Evolutionary conservation across 2,329 filamentous ascomycete genomes (phyloP).

Genomic region (Fusarium agapanthi): DNA sequence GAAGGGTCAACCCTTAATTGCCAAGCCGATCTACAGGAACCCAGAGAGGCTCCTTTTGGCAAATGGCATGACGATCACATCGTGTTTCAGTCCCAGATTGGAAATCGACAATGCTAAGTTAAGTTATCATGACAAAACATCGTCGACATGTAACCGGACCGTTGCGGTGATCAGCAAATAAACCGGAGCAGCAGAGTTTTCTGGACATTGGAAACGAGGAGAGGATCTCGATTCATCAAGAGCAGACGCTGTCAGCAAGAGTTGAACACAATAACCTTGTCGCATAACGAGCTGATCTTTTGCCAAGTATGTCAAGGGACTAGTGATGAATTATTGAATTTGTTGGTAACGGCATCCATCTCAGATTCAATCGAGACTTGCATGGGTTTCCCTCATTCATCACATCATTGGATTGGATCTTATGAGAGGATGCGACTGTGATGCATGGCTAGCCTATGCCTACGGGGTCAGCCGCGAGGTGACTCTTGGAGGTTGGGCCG

Average conservation of each 20-base stretch:
- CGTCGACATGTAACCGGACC: background rate
- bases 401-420: slow-evolving; percentile 3
- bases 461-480: slow-evolving; percentile 6
- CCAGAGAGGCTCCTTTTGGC: background rate
- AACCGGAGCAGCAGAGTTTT: background rate
- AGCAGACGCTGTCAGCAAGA: background rate
- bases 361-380: slow-evolving; percentile 17
- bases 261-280: slow-evolving; percentile 7
- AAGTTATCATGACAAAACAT: background rate
- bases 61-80: slow-evolving; percentile 7
- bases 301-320: slow-evolving; percentile 6
- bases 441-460: slow-evolving; percentile 2
- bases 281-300: slow-evolving; percentile 11
- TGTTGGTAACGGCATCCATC: slow-evolving; percentile 6
- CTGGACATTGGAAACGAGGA: background rate
- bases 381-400: slow-evolving; percentile 24
- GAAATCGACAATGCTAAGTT: background rate
- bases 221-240: slow-evolving; percentile 3
- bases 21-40: slow-evolving; percentile 37
- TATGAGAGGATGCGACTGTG: background rate
- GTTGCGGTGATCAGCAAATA: slow-evolving; percentile 1
- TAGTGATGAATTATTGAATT: slow-evolving; percentile 22
- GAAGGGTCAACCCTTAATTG: slow-evolving; percentile 12
- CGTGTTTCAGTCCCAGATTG: background rate
- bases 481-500: background rate